phyloP scores from a whole-genome alignment of 176 grass and related monocot genomes.

The Triticum aestivum region IWGSC_CS_RefSeq_v2.1 NC_057800.1:277225737-277226236 shows the following conservation, averaged over 20 bases:
- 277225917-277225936: background rate
- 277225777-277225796: no score
- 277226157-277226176: constrained; percentile 99
- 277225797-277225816: no score
- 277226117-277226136: constrained; percentile 85
- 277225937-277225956: background rate
- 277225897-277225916: background rate
- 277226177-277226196: constrained; percentile 15
- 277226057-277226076: constrained; percentile 8
- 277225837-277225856: no score
- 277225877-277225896: background rate
- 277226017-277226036: constrained; percentile 92
- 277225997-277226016: constrained; percentile 98
- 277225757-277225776: no score
- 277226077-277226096: constrained; percentile 20
- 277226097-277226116: constrained; percentile 51
- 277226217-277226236: constrained; percentile 17
- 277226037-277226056: constrained; percentile 49
- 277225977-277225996: constrained; percentile 87
- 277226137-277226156: constrained; percentile 92
- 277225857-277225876: background rate
- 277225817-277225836: no score
- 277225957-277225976: constrained; percentile 56
- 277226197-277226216: background rate
- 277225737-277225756: no score